Conservation (phyloP, 495 filamentous ascomycete species). For the Copromyces sp. region DNA sequence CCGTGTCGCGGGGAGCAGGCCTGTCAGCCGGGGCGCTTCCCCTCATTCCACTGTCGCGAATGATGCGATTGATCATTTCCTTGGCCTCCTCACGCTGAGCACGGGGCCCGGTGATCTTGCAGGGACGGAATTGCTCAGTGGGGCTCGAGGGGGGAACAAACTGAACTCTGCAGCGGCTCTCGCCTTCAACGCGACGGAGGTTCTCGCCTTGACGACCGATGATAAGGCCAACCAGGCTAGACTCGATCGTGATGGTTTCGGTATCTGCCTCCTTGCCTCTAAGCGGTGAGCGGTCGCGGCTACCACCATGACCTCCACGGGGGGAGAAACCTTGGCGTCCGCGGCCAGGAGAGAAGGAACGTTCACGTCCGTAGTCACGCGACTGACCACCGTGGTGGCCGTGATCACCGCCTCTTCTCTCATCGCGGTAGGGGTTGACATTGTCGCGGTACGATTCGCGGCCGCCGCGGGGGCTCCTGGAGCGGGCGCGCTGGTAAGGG, state of each 20-base stretch:
- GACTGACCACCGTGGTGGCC: slow-evolving; percentile 19
- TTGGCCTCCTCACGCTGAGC: slow-evolving; percentile 59
- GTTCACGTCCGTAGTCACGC: slow-evolving; percentile 50
- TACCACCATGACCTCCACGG: slow-evolving; percentile 25
- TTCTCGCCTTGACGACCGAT: slow-evolving; percentile 80
- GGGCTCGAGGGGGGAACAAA: slow-evolving; percentile 64
- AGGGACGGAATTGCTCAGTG: slow-evolving; percentile 56
- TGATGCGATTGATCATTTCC: slow-evolving; percentile 65
- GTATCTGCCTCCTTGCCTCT: slow-evolving; percentile 47
- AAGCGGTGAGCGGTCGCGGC: slow-evolving; percentile 46
- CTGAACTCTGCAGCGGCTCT: slow-evolving; percentile 67
- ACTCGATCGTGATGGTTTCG: slow-evolving; percentile 68
- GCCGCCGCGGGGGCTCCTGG: slow-evolving; percentile 50
- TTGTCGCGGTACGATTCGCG: slow-evolving; percentile 59
- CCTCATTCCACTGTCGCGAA: slow-evolving; percentile 69
- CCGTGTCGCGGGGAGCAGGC: slow-evolving; percentile 12
- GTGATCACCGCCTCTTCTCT: slow-evolving; percentile 47
- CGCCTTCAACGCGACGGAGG: slow-evolving; percentile 62
- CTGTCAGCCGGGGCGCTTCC: slow-evolving; percentile 30
- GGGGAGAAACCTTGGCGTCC: slow-evolving; percentile 43
- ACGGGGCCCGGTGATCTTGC: slow-evolving; percentile 64
- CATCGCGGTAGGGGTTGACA: slow-evolving; percentile 66
- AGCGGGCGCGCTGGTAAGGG: slow-evolving; percentile 53
- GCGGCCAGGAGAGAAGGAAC: slow-evolving; percentile 50
- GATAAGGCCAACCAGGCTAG: slow-evolving; percentile 67